A percentile compares a stretch with the other conserved stretches of the same genome.
Evolutionary conservation across 768 basidiomycete species (phyloP).

Genomic region (Leccinellum rugosiceps): DNA sequence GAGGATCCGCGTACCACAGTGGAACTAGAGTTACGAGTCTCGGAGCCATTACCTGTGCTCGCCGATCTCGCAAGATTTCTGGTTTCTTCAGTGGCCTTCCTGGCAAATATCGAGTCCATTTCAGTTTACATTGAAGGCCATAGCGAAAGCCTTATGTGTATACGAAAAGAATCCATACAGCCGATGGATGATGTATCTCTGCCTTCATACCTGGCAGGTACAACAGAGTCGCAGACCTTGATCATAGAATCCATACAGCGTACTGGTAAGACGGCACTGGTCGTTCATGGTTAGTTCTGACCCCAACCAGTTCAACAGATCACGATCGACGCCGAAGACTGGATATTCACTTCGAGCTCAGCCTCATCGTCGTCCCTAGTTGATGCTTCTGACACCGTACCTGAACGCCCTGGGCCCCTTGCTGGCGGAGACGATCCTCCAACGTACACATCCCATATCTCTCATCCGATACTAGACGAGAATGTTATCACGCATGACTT

Average conservation of each 20-base stretch:
- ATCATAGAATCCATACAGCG: slow-evolving; percentile 6
- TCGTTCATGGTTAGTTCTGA: background rate
- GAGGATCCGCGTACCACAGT: slow-evolving; percentile 2
- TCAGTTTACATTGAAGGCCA: background rate
- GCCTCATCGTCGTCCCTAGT: background rate
- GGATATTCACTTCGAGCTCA: background rate
- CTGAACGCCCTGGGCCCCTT: background rate
- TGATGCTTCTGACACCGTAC: background rate
- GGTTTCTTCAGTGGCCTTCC: slow-evolving; percentile 10
- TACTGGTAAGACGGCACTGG: background rate
- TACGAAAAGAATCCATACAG: background rate
- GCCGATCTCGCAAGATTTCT: slow-evolving; percentile 10
- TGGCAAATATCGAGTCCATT: slow-evolving; percentile 1
- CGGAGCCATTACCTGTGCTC: slow-evolving; percentile 5
- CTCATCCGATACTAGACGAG: background rate
- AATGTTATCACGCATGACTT: slow-evolving; percentile 9
- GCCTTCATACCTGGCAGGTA: background rate
- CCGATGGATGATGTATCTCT: background rate
- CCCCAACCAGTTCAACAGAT: slow-evolving; percentile 6
- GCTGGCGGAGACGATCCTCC: background rate
- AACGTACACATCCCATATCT: background rate
- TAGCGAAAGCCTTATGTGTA: background rate
- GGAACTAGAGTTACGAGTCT: slow-evolving; percentile 5
- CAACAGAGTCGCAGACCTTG: background rate
- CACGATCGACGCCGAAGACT: slow-evolving; percentile 2